Conservation (phyloP, 176 grass and related monocot genomes). For the Rhynchospora tenuis region DNA sequence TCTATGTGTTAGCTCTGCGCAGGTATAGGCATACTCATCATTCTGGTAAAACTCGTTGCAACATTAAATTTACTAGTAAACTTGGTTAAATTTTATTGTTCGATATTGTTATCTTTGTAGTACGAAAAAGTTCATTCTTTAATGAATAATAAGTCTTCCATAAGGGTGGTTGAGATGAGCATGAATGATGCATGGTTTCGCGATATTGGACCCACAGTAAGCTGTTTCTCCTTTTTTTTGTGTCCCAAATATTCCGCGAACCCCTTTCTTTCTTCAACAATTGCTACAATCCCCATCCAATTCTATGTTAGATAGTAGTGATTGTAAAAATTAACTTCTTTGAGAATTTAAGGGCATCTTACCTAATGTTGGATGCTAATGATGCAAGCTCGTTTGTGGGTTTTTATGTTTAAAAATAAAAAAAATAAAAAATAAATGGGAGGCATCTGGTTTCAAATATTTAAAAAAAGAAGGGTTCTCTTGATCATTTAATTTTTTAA, state of each 20-base stretch:
- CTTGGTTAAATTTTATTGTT: neutral
- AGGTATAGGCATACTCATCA: conserved; percentile 30
- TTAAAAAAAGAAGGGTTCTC: neutral
- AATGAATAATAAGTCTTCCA: conserved; percentile 43
- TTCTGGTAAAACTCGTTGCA: neutral
- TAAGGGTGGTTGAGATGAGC: conserved; percentile 95
- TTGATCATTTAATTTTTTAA: neutral
- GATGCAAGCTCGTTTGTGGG: neutral
- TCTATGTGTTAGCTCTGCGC: conserved; percentile 54
- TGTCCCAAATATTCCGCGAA: neutral
- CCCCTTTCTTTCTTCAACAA: neutral
- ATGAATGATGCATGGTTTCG: conserved; percentile 97
- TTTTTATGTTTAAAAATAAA: neutral
- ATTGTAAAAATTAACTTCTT: neutral
- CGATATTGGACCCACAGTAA: conserved; percentile 84
- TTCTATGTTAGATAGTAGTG: neutral
- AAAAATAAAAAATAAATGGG: neutral
- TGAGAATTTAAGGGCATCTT: neutral
- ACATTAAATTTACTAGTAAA: neutral
- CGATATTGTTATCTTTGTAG: conserved; percentile 16
- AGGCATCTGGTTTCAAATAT: neutral
- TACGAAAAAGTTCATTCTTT: conserved; percentile 45
- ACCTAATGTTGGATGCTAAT: neutral
- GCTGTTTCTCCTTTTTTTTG: neutral
- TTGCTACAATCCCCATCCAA: neutral